Base-by-base conservation (phyloP, 2,329 filamentous ascomycete genomes). In the Venturia pyrina region DNA sequence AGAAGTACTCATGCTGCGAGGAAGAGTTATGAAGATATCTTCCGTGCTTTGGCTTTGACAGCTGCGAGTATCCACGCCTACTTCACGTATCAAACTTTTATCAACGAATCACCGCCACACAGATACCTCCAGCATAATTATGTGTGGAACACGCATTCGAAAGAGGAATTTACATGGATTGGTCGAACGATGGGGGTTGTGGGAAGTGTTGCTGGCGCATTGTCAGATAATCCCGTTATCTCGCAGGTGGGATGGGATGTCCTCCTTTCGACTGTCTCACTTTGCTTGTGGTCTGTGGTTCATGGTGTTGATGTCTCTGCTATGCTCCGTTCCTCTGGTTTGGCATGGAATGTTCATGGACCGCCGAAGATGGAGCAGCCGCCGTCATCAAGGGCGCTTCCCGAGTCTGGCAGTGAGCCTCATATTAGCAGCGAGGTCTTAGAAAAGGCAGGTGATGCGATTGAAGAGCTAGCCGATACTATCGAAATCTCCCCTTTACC, bases 231-330 rank as follows among this genome's bases (percentile, higher is more conserved):
- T 70, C 85, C 85, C 0, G 82, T 81, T 28, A 81, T 88, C 40
- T 81, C 81, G 24, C 81, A 80, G 21, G 82, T 82, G 0, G 83
- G 81, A 6, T 82, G 81, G 73, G 86, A 89, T 72, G 85, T 85
- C 1, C 71, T 88, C 17, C 76, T 87, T 44, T 84, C 81, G 28
- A 77, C 78, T 1, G 67, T 84, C 17, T 82, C 80, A 66, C 72
- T 87, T n/a, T 80, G 83, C 1, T 66, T 82, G 1, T 87, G 85
- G 85, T 80, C 82, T n/a, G 83, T 83, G 50, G 78, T 82, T 1
- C 78, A 83, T 41, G 79, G 80, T 28, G 75, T 83, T 3, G 79
- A 84, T 69, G 77, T 81, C 0, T 73, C 75, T n/a, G 76, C 80
- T 11, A 82, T 87, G 69, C 71, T 86, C 8, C 69, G 73, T 28